Conservation (phyloP, 768 basidiomycete genomes). For the Pisolithus microcarpus region DNA sequence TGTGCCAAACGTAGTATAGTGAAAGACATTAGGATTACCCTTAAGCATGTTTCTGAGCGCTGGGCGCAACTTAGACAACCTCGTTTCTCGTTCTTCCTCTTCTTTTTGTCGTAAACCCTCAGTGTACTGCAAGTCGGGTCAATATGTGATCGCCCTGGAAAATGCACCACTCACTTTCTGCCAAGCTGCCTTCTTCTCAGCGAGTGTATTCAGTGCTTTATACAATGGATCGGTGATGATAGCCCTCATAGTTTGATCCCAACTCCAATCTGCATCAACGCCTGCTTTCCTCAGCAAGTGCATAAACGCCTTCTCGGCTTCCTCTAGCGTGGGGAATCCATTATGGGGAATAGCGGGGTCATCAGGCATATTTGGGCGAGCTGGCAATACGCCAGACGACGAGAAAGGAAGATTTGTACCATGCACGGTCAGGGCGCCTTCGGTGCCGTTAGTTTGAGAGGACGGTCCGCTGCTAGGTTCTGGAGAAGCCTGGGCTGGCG, state of each 20-base stretch:
- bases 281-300: slow-evolving; percentile 85
- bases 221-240: slow-evolving; percentile 98
- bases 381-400: slow-evolving; percentile 54
- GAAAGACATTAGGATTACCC: slow-evolving; percentile 82
- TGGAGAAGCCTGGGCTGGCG: slow-evolving; percentile 21
- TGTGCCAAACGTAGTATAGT: slow-evolving; percentile 86
- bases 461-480: slow-evolving; percentile 43
- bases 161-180: slow-evolving; percentile 65
- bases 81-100: slow-evolving; percentile 76
- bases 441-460: slow-evolving; percentile 42
- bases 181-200: slow-evolving; percentile 91
- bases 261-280: slow-evolving; percentile 89
- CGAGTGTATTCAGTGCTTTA: slow-evolving; percentile 86
- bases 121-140: slow-evolving; percentile 46
- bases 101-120: slow-evolving; percentile 72
- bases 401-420: slow-evolving; percentile 57
- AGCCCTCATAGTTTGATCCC: slow-evolving; percentile 97
- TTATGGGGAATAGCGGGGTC: slow-evolving; percentile 87
- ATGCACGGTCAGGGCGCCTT: slow-evolving; percentile 39
- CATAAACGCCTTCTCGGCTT: slow-evolving; percentile 92
- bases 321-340: slow-evolving; percentile 78
- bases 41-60: slow-evolving; percentile 80
- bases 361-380: slow-evolving; percentile 74
- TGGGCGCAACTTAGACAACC: slow-evolving; percentile 80
- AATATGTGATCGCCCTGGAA: not conserved